A percentile compares a stretch with the other conserved stretches of the same genome.
phyloP scores from a whole-genome alignment of 1,284 basidiomycete species.

The Heliocybe sulcata region DNA sequence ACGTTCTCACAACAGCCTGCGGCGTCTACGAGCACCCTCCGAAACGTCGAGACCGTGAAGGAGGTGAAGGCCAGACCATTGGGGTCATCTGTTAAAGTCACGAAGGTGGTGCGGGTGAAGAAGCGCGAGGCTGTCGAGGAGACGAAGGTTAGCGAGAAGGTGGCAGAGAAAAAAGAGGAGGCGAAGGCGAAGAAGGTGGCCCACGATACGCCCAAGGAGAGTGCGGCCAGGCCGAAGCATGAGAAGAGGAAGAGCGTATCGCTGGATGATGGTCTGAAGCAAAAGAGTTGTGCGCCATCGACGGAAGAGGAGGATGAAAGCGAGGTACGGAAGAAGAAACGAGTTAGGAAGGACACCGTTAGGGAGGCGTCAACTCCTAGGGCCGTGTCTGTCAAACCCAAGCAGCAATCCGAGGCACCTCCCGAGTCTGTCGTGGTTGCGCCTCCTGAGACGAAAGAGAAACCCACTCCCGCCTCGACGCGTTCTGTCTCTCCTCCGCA shows the following conservation, averaged over 20 bases:
- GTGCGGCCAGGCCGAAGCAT: background rate
- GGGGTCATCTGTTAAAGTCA: constrained; percentile 1
- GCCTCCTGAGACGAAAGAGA: background rate
- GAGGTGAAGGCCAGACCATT: constrained; percentile 11
- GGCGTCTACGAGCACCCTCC: background rate
- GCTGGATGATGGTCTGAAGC: background rate
- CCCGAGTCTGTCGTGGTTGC: background rate
- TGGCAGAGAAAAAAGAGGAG: background rate
- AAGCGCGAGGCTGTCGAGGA: background rate
- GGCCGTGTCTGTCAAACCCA: background rate
- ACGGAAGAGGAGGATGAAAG: constrained; percentile 11
- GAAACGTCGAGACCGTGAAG: background rate
- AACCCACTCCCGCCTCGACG: background rate
- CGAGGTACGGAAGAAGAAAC: constrained; percentile 20
- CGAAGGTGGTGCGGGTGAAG: background rate
- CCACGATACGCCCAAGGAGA: background rate
- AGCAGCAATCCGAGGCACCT: background rate
- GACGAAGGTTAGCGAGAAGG: background rate
- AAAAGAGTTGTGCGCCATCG: constrained; percentile 7
- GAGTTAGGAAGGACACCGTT: constrained; percentile 5
- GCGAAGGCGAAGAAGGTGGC: background rate
- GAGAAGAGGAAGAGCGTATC: background rate
- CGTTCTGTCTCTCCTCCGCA: background rate
- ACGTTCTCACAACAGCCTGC: background rate
- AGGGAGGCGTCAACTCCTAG: constrained; percentile 2